Percentiles rank a stretch among this genome's conserved stretches.
Conservation (phyloP, 495 filamentous ascomycete species). For the Trichocladium uniseriatum region DNA sequence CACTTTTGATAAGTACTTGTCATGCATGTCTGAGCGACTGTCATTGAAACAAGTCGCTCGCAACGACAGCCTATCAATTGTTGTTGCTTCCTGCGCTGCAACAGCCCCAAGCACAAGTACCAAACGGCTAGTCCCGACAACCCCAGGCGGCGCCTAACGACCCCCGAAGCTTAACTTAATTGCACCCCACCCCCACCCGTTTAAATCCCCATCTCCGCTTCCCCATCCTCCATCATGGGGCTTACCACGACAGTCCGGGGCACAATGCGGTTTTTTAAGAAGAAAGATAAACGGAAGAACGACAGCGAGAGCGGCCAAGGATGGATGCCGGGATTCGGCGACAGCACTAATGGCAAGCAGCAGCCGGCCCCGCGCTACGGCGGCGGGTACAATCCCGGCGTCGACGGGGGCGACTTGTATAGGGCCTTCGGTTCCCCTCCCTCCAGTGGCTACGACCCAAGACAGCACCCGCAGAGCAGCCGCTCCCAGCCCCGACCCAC, state of each 20-base stretch:
- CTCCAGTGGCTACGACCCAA: slow-evolving; percentile 3
- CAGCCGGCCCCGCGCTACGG: neutral
- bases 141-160: no score
- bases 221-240: neutral
- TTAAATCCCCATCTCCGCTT: slow-evolving; percentile 1
- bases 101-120: no score
- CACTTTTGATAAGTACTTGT: no score
- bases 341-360: neutral
- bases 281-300: slow-evolving; percentile 27
- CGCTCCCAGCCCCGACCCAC: slow-evolving; percentile 15
- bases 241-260: neutral
- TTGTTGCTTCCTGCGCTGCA: no score
- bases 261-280: slow-evolving; percentile 38
- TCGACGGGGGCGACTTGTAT: slow-evolving; percentile 8
- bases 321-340: slow-evolving; percentile 15
- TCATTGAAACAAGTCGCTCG: no score
- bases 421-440: slow-evolving; percentile 14
- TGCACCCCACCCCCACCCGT: slow-evolving; percentile 2
- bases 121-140: no score
- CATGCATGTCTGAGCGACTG: no score
- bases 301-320: slow-evolving; percentile 7
- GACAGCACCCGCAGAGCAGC: neutral
- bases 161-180: no score
- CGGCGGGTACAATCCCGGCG: slow-evolving; percentile 5
- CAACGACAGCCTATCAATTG: no score